Conservation (phyloP, 768 basidiomycete species). For the Lanmaoa rubissima region DNA sequence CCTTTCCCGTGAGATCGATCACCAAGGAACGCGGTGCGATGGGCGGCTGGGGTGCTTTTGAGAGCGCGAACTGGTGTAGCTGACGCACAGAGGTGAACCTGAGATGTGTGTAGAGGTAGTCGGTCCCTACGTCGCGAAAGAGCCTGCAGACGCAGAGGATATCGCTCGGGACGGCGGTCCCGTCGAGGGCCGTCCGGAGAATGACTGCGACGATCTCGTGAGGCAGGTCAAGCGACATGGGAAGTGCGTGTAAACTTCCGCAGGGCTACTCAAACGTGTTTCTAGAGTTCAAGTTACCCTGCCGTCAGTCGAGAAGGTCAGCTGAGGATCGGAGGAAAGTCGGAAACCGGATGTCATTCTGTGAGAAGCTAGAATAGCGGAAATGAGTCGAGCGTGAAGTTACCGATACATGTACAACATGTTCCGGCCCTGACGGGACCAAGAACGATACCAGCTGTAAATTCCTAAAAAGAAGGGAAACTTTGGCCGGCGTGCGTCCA, state of each 20-base stretch:
- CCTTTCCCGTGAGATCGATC: slow-evolving; percentile 32
- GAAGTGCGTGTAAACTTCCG: background rate
- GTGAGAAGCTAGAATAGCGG: background rate
- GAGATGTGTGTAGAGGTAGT: slow-evolving; percentile 27
- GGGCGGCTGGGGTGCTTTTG: slow-evolving; percentile 6
- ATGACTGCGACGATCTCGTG: slow-evolving; percentile 23
- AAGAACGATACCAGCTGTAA: background rate
- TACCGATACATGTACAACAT: too few relatives aligned
- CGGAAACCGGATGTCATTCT: slow-evolving; percentile 5
- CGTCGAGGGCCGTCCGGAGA: slow-evolving; percentile 14
- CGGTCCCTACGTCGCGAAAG: slow-evolving; percentile 21
- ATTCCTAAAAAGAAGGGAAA: too few relatives aligned
- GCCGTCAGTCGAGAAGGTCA: background rate
- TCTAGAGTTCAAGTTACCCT: background rate
- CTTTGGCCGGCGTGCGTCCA: too few relatives aligned
- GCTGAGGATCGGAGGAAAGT: background rate
- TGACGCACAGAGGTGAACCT: slow-evolving; percentile 25
- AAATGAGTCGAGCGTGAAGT: too few relatives aligned
- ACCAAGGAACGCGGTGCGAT: slow-evolving; percentile 28
- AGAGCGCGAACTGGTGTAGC: slow-evolving; percentile 16
- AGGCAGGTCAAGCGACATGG: slow-evolving; percentile 22
- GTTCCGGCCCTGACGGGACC: background rate
- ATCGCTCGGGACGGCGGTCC: slow-evolving; percentile 12
- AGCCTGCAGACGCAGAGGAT: slow-evolving; percentile 22
- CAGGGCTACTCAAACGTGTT: background rate